These are phyloP conservation scores for Paxillus involutus DNA, from an alignment of 768 basidiomycete species.

Conservation along the genomic window DNA sequence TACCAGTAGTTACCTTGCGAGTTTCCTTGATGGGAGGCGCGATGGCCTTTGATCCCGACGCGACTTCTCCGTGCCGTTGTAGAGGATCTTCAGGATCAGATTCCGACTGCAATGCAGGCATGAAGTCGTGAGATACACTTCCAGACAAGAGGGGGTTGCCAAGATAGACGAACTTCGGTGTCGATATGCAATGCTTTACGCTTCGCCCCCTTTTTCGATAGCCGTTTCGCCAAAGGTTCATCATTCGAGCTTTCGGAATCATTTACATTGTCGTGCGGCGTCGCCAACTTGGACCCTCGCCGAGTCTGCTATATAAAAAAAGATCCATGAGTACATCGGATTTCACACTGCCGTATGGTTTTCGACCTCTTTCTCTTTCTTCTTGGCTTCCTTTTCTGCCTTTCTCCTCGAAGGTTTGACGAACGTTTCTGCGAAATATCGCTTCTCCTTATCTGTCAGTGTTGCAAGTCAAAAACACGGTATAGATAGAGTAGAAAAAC, in stretches of 20 bases:
- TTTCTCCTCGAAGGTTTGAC: conserved; percentile 17
- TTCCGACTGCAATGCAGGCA: conserved; percentile 14
- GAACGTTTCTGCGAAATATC: conserved; percentile 32
- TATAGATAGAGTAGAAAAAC: not conserved
- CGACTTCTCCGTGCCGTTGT: not conserved
- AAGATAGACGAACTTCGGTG: conserved; percentile 12
- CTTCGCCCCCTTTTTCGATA: conserved; percentile 1
- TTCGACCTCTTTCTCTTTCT: conserved; percentile 19
- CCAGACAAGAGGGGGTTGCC: not conserved
- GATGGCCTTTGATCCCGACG: conserved; percentile 1
- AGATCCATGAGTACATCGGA: not conserved
- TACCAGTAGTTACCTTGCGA: conserved; percentile 11
- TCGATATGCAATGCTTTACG: conserved; percentile 3
- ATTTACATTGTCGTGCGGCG: not conserved
- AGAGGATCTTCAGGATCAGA: conserved; percentile 8
- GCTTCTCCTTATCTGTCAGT: conserved; percentile 39
- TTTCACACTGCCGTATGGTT: not conserved
- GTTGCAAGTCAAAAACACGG: not conserved
- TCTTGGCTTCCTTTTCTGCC: conserved; percentile 13
- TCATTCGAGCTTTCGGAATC: conserved; percentile 11
- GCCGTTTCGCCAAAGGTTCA: not conserved
- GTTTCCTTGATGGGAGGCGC: not conserved
- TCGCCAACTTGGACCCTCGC: conserved; percentile 11
- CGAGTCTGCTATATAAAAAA: conserved; percentile 11
- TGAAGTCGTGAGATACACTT: not conserved